Percentiles rank a stretch among this genome's conserved stretches.
Conservation (phyloP, 2,329 filamentous ascomycete genomes). For the Scedosporium minutisporum region DNA sequence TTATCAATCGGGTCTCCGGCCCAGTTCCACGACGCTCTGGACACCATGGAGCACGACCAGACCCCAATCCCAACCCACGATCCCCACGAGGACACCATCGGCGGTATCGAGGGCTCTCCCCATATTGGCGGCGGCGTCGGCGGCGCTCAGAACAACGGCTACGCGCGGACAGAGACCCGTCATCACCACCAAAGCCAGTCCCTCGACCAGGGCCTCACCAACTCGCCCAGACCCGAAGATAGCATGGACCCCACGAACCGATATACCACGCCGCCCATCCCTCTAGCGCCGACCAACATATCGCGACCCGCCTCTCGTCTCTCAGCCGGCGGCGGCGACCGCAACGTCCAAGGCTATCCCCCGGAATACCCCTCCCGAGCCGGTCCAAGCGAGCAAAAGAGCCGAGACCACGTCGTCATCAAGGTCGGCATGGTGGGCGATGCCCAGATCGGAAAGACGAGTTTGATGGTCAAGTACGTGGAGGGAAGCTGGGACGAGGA, state of each 20-base stretch:
- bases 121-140: conserved; percentile 20
- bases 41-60: conserved; percentile 37
- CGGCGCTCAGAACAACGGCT: conserved; percentile 21
- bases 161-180: conserved; percentile 19
- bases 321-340: conserved; percentile 28
- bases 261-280: conserved; percentile 38
- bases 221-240: conserved; percentile 30
- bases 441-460: conserved; percentile 98
- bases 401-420: conserved; percentile 76
- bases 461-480: conserved; percentile 98
- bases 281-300: conserved; percentile 27
- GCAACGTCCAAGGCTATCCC: conserved; percentile 24
- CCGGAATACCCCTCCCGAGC: background rate
- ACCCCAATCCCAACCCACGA: conserved; percentile 19
- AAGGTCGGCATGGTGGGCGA: conserved; percentile 99
- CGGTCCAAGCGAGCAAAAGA: conserved; percentile 27
- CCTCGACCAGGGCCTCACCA: conserved; percentile 36
- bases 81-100: conserved; percentile 38
- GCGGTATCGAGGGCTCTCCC: conserved; percentile 37
- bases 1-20: conserved; percentile 38
- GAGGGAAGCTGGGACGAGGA: conserved; percentile 99
- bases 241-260: conserved; percentile 28
- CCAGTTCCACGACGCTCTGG: conserved; percentile 43
- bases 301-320: conserved; percentile 48
- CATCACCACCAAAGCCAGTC: conserved; percentile 39